Conservation (phyloP, 2,329 filamentous ascomycete species). For the Fusarium equiseti region DNA sequence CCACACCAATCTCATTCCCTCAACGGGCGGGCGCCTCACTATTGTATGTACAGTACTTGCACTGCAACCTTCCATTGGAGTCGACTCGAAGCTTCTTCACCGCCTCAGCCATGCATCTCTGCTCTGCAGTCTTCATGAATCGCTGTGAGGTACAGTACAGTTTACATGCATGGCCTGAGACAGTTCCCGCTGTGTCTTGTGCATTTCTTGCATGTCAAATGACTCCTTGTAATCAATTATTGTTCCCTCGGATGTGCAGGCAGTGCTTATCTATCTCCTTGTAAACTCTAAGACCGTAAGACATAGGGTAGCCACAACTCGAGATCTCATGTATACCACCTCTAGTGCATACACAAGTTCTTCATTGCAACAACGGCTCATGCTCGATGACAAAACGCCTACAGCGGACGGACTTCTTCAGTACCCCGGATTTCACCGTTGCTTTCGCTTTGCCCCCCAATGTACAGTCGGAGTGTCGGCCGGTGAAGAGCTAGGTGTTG, state of each 20-base stretch:
- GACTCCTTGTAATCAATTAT: not conserved
- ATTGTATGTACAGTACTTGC: not conserved
- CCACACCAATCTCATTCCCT: constrained; percentile 13
- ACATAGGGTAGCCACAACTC: constrained; percentile 28
- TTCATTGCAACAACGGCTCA: constrained; percentile 5
- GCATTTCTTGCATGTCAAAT: constrained; percentile 23
- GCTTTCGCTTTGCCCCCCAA: constrained; percentile 5
- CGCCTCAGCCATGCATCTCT: constrained; percentile 36
- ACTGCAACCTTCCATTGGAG: constrained; percentile 9
- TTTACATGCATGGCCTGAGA: constrained; percentile 26
- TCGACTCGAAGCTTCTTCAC: constrained; percentile 22
- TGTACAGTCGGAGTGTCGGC: constrained; percentile 5
- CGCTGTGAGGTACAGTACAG: constrained; percentile 23
- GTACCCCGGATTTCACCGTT: not conserved
- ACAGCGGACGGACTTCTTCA: not conserved
- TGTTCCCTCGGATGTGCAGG: constrained; percentile 14
- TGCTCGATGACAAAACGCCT: constrained; percentile 31
- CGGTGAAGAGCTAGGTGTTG: constrained; percentile 7
- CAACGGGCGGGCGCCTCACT: not conserved
- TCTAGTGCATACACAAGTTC: not conserved
- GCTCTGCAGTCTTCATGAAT: constrained; percentile 21
- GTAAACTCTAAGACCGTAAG: constrained; percentile 3
- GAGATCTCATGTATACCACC: not conserved
- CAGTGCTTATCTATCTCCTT: constrained; percentile 20
- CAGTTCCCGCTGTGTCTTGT: constrained; percentile 29